phyloP scores from a whole-genome alignment of 108 stramenopile genomes.

The Conticribra guillardii region DNA sequence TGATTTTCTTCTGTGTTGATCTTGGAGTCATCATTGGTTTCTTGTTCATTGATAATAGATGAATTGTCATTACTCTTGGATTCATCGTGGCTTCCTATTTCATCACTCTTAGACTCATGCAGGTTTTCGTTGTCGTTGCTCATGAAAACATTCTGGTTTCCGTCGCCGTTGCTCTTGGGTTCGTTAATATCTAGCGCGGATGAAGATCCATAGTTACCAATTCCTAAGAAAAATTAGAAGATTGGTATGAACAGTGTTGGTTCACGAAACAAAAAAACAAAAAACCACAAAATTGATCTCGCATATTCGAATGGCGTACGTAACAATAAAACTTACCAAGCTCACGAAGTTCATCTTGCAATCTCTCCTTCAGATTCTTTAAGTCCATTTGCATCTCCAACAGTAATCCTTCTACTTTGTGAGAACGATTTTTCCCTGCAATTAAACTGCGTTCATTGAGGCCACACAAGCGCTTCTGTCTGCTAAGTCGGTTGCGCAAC shows the following conservation, averaged over 20 bases:
- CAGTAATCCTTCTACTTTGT: constrained; percentile 68
- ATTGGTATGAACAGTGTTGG: neutral
- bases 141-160: too few species aligned
- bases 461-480: constrained; percentile 74
- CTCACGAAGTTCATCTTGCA: constrained; percentile 71
- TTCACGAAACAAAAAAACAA: neutral
- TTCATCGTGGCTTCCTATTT: too few species aligned
- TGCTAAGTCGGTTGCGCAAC: constrained; percentile 63
- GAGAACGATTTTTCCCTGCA: constrained; percentile 57
- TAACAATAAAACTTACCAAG: constrained; percentile 54
- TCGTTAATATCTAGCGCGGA: too few species aligned
- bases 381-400: constrained; percentile 82
- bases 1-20: too few species aligned
- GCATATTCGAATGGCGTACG: too few species aligned
- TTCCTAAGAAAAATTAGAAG: neutral
- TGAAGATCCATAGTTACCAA: neutral
- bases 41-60: too few species aligned
- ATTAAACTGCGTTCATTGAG: constrained; percentile 67
- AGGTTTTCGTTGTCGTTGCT: too few species aligned
- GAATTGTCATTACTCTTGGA: too few species aligned
- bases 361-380: constrained; percentile 64
- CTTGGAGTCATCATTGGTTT: too few species aligned
- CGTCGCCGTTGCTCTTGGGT: too few species aligned
- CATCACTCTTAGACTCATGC: too few species aligned
- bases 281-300: neutral